Conservation (phyloP, 2,329 filamentous ascomycete genomes). For the Colletotrichum acutatum region DNA sequence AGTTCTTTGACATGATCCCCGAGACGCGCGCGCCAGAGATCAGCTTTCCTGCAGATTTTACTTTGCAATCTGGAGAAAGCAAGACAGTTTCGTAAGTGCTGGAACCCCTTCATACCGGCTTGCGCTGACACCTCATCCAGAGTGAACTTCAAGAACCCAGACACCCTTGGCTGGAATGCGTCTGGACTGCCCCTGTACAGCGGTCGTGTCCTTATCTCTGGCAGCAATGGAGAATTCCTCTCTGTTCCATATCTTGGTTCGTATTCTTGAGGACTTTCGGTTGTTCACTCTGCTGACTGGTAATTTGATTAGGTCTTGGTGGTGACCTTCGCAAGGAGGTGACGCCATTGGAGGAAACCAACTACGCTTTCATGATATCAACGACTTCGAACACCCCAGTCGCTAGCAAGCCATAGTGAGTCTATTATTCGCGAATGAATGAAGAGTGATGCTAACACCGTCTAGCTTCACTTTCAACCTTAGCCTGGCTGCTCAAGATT, state of each 20-base stretch:
- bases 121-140: constrained; percentile 36
- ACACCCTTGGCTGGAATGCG: constrained; percentile 40
- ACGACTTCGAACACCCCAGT: no score
- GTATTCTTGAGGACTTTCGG: background rate
- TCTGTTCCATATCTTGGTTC: constrained; percentile 47
- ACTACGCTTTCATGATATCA: no score
- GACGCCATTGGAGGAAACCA: constrained; percentile 2
- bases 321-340: constrained; percentile 38
- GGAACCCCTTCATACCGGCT: no score
- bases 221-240: constrained; percentile 45
- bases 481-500: constrained; percentile 57
- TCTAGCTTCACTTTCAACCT: constrained; percentile 68
- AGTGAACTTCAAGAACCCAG: constrained; percentile 43
- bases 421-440: no score
- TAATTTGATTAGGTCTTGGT: constrained; percentile 34
- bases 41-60: constrained; percentile 38
- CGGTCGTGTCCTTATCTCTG: constrained; percentile 45
- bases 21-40: constrained; percentile 32
- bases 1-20: constrained; percentile 35
- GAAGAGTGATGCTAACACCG: no score
- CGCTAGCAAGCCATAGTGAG: no score
- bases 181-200: constrained; percentile 46
- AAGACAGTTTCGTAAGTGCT: constrained; percentile 37
- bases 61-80: constrained; percentile 39
- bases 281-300: fast-evolving